These are phyloP conservation scores for Corylus heterophylla DNA, from an alignment of 306 rosid species.

Conservation along the genomic window DNA sequence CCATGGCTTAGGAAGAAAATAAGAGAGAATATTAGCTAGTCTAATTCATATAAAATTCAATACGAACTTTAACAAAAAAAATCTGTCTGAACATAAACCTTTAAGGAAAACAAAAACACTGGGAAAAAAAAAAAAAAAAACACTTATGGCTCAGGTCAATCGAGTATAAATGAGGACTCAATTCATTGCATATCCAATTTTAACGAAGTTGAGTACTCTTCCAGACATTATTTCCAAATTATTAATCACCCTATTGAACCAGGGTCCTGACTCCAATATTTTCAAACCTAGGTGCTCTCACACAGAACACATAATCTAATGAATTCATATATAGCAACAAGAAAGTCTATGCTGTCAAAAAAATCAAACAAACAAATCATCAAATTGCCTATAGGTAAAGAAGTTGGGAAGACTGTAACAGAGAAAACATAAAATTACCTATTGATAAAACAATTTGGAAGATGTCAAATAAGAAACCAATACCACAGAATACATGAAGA, in stretches of 20 bases:
- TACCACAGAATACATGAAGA: background rate
- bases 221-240: constrained; percentile 4
- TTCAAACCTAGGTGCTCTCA: background rate
- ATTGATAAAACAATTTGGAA: background rate
- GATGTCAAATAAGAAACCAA: background rate
- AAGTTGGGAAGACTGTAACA: background rate
- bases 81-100: constrained; percentile 4
- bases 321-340: background rate
- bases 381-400: background rate
- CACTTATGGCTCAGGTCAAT: background rate
- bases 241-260: background rate
- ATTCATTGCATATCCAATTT: background rate
- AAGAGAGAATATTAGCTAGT: constrained; percentile 27
- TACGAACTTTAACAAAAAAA: background rate
- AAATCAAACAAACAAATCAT: background rate
- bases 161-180: background rate
- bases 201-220: background rate
- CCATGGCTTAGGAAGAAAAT: constrained; percentile 56
- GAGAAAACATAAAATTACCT: background rate
- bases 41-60: constrained; percentile 24
- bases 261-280: background rate
- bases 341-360: background rate
- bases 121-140: background rate
- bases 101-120: background rate
- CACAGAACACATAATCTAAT: background rate